These are phyloP conservation scores for Ustilago bromivora DNA, from an alignment of 1,284 basidiomycete genomes.

Conservation along the genomic window DNA sequence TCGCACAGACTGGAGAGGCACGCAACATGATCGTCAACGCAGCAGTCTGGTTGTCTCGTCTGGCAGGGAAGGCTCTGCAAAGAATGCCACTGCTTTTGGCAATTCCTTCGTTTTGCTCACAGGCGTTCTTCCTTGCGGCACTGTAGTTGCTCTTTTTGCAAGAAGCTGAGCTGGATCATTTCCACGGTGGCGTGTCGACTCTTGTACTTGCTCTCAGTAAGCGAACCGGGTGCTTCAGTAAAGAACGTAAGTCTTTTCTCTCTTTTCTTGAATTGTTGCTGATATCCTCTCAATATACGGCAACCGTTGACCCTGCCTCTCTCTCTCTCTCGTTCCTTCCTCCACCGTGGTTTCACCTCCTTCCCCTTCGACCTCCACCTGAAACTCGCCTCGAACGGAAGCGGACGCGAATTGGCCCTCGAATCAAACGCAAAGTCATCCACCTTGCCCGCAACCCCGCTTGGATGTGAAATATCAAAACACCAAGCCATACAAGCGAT, in stretches of 20 bases:
- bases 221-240: constrained; percentile 13
- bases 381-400: constrained; percentile 31
- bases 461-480: constrained; percentile 55
- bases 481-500: constrained; percentile 69
- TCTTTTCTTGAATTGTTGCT: no score
- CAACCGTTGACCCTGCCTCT: no score
- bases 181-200: constrained; percentile 23
- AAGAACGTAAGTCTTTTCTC: constrained; percentile 23
- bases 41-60: constrained; percentile 30
- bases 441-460: constrained; percentile 12
- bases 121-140: constrained; percentile 28
- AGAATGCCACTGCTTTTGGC: constrained; percentile 4
- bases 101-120: constrained; percentile 26
- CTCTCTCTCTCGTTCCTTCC: constrained; percentile 13
- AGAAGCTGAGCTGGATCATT: constrained; percentile 12
- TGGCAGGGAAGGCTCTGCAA: constrained; percentile 31
- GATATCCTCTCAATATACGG: no score
- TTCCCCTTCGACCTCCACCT: constrained; percentile 5
- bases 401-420: constrained; percentile 43
- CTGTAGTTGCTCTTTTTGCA: constrained; percentile 32
- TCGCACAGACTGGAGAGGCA: constrained; percentile 7
- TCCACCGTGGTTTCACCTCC: background rate
- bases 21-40: constrained; percentile 29
- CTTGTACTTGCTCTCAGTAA: constrained; percentile 13
- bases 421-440: constrained; percentile 46